Conservation (phyloP, 345 rosid species). For the Boechera stricta region DNA sequence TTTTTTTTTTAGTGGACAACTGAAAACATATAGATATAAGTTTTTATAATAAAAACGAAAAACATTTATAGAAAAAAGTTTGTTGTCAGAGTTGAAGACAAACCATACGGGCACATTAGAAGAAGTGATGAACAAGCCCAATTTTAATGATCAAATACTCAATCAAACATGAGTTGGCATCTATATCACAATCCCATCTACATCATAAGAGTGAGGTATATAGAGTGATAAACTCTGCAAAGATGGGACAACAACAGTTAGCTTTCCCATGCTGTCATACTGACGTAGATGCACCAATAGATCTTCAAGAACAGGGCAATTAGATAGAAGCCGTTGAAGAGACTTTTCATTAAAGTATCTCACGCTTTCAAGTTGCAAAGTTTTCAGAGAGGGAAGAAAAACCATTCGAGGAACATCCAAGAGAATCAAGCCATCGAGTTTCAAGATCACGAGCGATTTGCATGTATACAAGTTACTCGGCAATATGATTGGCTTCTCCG, state of each 20-base stretch:
- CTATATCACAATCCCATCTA: conserved; percentile 1
- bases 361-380: background rate
- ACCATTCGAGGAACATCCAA: conserved; percentile 21
- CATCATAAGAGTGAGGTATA: background rate
- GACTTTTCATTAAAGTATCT: background rate
- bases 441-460: conserved; percentile 5
- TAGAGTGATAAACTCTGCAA: conserved; percentile 13
- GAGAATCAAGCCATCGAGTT: background rate
- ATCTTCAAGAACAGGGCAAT: conserved; percentile 15
- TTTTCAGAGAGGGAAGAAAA: conserved; percentile 18
- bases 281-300: background rate
- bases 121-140: background rate
- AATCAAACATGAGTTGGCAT: conserved; percentile 25
- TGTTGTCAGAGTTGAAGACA: background rate
- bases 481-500: background rate
- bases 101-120: background rate
- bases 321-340: conserved; percentile 21
- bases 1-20: too few relatives aligned
- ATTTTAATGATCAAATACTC: background rate
- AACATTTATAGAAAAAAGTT: too few relatives aligned
- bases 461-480: conserved; percentile 10
- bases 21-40: too few relatives aligned
- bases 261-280: fast-evolving
- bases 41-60: too few relatives aligned
- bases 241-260: conserved; percentile 12